phyloP scores from a whole-genome alignment of 1,139 yeast species.

The Schwanniomyces etchellsii region DNA sequence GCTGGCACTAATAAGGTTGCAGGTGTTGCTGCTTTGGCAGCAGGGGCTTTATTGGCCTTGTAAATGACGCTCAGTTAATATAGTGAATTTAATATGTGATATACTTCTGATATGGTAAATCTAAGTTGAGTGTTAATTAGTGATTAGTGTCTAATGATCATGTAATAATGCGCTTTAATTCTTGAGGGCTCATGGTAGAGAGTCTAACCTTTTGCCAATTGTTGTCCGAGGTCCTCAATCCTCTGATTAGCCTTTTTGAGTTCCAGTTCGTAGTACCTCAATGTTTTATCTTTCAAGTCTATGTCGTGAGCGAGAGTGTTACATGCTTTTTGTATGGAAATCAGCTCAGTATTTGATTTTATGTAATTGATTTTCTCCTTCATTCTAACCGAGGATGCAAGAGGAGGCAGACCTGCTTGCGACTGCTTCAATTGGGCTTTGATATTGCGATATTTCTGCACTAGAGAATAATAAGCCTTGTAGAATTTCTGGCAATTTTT shows the following conservation, averaged over 20 bases:
- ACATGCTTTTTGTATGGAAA: slow-evolving; percentile 17
- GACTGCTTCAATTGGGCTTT: slow-evolving; percentile 11
- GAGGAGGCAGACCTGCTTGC: slow-evolving; percentile 4
- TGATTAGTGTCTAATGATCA: too few species aligned
- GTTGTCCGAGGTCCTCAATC: slow-evolving; percentile 11
- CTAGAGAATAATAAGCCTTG: slow-evolving; percentile 34
- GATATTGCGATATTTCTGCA: slow-evolving; percentile 34
- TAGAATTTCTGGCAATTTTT: slow-evolving; percentile 24
- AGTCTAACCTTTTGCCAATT: too few species aligned
- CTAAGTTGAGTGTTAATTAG: too few species aligned
- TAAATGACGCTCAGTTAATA: slow-evolving; percentile 13
- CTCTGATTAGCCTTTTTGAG: slow-evolving; percentile 10
- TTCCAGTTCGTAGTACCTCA: slow-evolving; percentile 8
- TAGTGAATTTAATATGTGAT: too few species aligned
- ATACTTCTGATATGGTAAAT: too few species aligned
- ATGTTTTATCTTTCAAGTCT: slow-evolving; percentile 8
- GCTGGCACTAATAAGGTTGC: slow-evolving; percentile 5
- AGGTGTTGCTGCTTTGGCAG: slow-evolving; percentile 27
- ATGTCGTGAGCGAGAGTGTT: slow-evolving; percentile 18
- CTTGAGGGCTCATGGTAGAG: too few species aligned
- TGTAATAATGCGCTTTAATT: too few species aligned
- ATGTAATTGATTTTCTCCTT: slow-evolving; percentile 20
- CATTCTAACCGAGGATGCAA: slow-evolving; percentile 8
- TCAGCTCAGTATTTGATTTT: slow-evolving; percentile 17
- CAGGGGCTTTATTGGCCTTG: slow-evolving; percentile 29